phyloP scores from a whole-genome alignment of 768 basidiomycete species.

The Lentinula lateritia region DNA sequence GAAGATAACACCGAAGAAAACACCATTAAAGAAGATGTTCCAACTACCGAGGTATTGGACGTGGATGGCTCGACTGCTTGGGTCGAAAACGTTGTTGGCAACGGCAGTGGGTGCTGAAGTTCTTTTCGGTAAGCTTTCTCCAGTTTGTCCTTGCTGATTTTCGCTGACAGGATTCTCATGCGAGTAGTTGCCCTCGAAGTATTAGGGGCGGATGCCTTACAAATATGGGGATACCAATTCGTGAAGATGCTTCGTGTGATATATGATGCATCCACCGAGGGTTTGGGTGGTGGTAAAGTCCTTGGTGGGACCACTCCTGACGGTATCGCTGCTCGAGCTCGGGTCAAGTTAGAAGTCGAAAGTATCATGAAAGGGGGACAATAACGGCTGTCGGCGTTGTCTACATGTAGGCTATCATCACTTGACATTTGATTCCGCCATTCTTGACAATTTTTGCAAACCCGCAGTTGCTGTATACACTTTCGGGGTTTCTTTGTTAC shows the following conservation, averaged over 20 bases:
- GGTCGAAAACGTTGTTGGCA: slow-evolving; percentile 44
- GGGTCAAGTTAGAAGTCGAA: slow-evolving; percentile 64
- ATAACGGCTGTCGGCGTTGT: background rate
- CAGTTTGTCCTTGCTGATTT: background rate
- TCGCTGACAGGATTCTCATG: slow-evolving; percentile 3
- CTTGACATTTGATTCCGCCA: background rate
- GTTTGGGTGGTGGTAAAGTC: slow-evolving; percentile 38
- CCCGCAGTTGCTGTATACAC: too few species aligned
- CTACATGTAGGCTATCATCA: background rate
- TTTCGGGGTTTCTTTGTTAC: too few species aligned
- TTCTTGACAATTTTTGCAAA: too few species aligned
- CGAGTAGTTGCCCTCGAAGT: slow-evolving; percentile 64
- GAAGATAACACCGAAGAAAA: slow-evolving; percentile 29
- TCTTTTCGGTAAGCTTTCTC: slow-evolving; percentile 51
- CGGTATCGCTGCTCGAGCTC: slow-evolving; percentile 57
- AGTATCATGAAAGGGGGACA: slow-evolving; percentile 35
- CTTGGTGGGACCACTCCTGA: slow-evolving; percentile 60
- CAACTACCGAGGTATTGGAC: slow-evolving; percentile 64
- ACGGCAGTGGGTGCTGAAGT: slow-evolving; percentile 61
- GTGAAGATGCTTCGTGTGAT: slow-evolving; percentile 63
- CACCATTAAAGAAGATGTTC: slow-evolving; percentile 48
- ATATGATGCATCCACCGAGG: slow-evolving; percentile 56
- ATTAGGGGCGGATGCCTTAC: slow-evolving; percentile 52
- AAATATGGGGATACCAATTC: slow-evolving; percentile 77
- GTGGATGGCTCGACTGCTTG: slow-evolving; percentile 63